Evolutionary conservation across 1,284 basidiomycete species (phyloP).

Genomic region (Tylopilus orsonianus): DNA sequence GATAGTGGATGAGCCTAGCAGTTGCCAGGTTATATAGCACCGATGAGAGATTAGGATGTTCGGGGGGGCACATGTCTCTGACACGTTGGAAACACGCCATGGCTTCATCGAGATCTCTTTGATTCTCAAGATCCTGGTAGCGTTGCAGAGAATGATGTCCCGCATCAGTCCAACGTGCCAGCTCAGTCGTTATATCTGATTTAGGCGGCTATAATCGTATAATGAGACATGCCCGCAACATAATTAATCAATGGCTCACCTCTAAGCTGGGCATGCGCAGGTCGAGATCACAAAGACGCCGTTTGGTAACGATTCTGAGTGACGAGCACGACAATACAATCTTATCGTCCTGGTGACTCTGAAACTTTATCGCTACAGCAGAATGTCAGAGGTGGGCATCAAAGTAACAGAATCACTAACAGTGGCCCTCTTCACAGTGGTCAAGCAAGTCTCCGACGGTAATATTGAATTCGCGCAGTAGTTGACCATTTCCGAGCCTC

Average conservation of each 20-base stretch:
- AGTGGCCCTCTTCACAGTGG: not conserved
- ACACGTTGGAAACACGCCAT: not conserved
- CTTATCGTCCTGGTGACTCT: not conserved
- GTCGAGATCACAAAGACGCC: not conserved
- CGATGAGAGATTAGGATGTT: not conserved
- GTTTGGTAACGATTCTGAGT: not conserved
- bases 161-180: not conserved
- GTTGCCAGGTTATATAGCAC: not conserved
- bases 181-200: not conserved
- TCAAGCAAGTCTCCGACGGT: no score
- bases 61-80: not conserved
- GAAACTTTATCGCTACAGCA: not conserved
- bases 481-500: no score
- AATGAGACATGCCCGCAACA: not conserved
- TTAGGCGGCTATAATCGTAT: not conserved
- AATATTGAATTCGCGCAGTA: no score
- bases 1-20: not conserved
- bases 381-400: not conserved
- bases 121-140: not conserved
- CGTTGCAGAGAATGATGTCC: not conserved
- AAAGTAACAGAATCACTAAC: not conserved
- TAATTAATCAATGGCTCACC: not conserved
- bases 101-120: not conserved
- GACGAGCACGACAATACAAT: not conserved
- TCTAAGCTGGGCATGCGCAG: not conserved